These are phyloP conservation scores for Vicia sativa DNA, from an alignment of 306 rosid species.

Conservation along the genomic window DNA sequence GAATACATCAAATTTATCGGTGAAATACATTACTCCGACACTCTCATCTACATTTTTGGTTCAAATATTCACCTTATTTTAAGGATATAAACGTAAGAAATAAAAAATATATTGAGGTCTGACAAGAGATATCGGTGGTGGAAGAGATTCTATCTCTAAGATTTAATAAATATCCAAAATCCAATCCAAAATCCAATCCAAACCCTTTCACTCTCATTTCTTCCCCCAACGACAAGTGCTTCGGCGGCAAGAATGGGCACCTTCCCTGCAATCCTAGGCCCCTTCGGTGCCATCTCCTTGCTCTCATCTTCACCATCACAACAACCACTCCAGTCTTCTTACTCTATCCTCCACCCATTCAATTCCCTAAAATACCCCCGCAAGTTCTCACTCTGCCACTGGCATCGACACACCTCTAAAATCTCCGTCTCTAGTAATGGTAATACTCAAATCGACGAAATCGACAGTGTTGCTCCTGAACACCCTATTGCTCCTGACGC, in stretches of 20 bases:
- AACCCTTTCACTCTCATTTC: neutral
- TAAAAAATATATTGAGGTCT: no score
- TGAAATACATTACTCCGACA: no score
- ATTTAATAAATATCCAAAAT: no score
- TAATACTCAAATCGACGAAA: conserved; percentile 45
- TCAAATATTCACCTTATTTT: no score
- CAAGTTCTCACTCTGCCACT: conserved; percentile 37
- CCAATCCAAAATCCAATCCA: conserved; percentile 35
- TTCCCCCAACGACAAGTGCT: neutral
- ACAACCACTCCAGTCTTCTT: conserved; percentile 38
- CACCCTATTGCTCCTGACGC: conserved; percentile 50
- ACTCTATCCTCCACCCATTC: conserved; percentile 10
- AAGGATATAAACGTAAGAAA: no score
- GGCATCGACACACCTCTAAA: conserved; percentile 38
- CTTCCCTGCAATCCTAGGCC: conserved; percentile 52
- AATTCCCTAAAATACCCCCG: conserved; percentile 40
- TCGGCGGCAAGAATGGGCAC: conserved; percentile 44
- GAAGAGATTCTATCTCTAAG: no score
- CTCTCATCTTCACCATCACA: conserved; percentile 47
- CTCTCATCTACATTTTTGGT: no score
- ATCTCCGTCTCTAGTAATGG: conserved; percentile 43
- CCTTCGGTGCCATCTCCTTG: conserved; percentile 49
- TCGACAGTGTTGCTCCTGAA: conserved; percentile 44
- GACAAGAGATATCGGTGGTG: no score
- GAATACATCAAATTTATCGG: no score